These are phyloP conservation scores for Debaryomyces nepalensis DNA, from an alignment of 1,139 yeast genomes.

Conservation along the genomic window DNA sequence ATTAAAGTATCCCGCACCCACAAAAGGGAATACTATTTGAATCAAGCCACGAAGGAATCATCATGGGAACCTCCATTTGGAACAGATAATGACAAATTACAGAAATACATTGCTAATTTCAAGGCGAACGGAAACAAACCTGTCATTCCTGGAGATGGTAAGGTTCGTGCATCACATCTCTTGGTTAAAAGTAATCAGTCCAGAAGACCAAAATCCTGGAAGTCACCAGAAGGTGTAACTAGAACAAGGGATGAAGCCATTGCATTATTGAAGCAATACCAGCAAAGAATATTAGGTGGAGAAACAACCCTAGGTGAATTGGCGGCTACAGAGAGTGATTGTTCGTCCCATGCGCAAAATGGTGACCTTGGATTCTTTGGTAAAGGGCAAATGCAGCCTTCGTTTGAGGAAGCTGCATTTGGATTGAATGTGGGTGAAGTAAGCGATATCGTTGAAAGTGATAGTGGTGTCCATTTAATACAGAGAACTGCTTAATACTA, in stretches of 20 bases:
- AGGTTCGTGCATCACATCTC: slow-evolving; percentile 61
- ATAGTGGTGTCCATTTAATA: slow-evolving; percentile 88
- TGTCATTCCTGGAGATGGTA: slow-evolving; percentile 55
- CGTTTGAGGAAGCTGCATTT: slow-evolving; percentile 88
- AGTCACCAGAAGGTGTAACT: slow-evolving; percentile 70
- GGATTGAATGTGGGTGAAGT: slow-evolving; percentile 80
- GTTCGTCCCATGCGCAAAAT: slow-evolving; percentile 82
- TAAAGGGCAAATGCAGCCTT: slow-evolving; percentile 92
- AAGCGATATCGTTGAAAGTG: slow-evolving; percentile 84
- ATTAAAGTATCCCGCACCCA: slow-evolving; percentile 79
- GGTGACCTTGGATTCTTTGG: slow-evolving; percentile 94
- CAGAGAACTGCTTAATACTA: slow-evolving; percentile 78
- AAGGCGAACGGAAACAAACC: slow-evolving; percentile 62
- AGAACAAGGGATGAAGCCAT: slow-evolving; percentile 85
- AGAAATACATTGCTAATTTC: slow-evolving; percentile 55
- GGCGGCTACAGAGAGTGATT: slow-evolving; percentile 86
- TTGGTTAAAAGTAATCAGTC: slow-evolving; percentile 81
- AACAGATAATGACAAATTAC: slow-evolving; percentile 65
- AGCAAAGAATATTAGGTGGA: slow-evolving; percentile 69
- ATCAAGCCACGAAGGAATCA: slow-evolving; percentile 71
- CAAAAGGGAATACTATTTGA: slow-evolving; percentile 80
- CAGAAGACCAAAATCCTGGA: slow-evolving; percentile 93
- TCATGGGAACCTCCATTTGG: slow-evolving; percentile 94
- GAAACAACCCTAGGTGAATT: slow-evolving; percentile 69
- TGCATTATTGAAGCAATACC: slow-evolving; percentile 60